Evolutionary conservation across 495 filamentous ascomycete genomes (phyloP).

Genomic region (Staphylotrichum longicolle): DNA sequence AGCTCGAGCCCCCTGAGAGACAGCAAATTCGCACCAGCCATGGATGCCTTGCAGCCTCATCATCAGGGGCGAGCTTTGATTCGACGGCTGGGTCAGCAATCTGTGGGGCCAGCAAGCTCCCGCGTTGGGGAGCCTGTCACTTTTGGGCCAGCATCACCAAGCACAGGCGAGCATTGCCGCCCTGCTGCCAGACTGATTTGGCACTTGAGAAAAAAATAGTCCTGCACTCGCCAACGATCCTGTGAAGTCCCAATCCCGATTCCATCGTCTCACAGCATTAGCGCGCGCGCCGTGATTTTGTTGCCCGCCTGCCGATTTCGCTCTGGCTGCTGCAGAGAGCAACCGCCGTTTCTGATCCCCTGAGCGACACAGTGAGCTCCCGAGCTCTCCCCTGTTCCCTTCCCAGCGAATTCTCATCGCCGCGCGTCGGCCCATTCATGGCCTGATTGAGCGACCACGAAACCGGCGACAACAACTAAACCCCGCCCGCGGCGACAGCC

Average conservation of each 20-base stretch:
- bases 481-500: conserved; percentile 58
- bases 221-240: conserved; percentile 11
- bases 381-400: conserved; percentile 11
- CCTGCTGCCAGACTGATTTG: conserved; percentile 16
- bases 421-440: conserved; percentile 29
- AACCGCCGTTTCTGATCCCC: not conserved
- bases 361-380: not conserved
- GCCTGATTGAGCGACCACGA: conserved; percentile 13
- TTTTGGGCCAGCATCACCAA: conserved; percentile 24
- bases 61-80: conserved; percentile 16
- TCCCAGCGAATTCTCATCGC: conserved; percentile 7
- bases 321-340: not conserved
- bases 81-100: conserved; percentile 18
- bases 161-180: conserved; percentile 16
- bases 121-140: conserved; percentile 3
- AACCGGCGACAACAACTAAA: conserved; percentile 41
- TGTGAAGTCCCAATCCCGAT: conserved; percentile 2
- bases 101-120: conserved; percentile 11
- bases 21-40: not conserved
- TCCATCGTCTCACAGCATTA: not conserved
- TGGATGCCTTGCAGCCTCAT: conserved; percentile 35
- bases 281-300: not conserved
- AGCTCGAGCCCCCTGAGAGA: conserved; percentile 23
- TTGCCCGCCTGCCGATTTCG: not conserved
- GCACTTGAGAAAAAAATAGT: conserved; percentile 16